phyloP scores from a whole-genome alignment of 371 early-diverging fungal species.

The Apophysomyces ossiformis region DNA sequence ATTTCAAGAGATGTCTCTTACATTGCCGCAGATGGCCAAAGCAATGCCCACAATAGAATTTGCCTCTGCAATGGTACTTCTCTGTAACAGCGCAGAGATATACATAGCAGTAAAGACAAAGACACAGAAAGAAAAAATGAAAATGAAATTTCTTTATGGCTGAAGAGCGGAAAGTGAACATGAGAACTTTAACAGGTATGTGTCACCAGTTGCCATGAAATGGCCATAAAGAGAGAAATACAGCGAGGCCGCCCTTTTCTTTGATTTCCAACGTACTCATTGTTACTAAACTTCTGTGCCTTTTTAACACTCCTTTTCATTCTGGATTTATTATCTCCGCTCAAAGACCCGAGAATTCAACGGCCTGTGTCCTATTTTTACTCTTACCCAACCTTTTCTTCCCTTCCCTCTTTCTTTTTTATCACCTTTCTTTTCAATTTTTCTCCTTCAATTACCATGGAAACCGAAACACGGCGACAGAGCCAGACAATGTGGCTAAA shows the following conservation, averaged over 20 bases:
- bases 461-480: constrained; percentile 7
- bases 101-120: background rate
- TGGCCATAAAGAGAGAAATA: background rate
- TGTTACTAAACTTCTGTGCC: background rate
- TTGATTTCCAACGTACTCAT: background rate
- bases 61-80: constrained; percentile 13
- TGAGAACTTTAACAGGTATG: constrained; percentile 10
- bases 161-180: background rate
- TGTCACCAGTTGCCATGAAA: constrained; percentile 8
- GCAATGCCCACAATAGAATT: constrained; percentile 28
- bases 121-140: background rate
- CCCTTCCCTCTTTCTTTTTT: background rate
- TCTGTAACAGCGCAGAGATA: background rate
- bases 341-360: background rate
- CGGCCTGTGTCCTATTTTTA: background rate
- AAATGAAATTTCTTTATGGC: background rate
- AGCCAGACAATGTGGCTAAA: background rate
- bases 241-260: background rate
- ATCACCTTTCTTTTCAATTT: background rate
- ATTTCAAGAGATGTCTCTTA: constrained; percentile 10
- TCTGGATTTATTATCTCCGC: background rate
- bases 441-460: background rate
- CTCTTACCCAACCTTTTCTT: background rate
- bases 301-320: background rate
- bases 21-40: constrained; percentile 30